Evolutionary conservation across 495 filamentous ascomycete species (phyloP), one percentile per base, ranked within the genome.

Genomic region (Ramalina intermedia): DNA sequence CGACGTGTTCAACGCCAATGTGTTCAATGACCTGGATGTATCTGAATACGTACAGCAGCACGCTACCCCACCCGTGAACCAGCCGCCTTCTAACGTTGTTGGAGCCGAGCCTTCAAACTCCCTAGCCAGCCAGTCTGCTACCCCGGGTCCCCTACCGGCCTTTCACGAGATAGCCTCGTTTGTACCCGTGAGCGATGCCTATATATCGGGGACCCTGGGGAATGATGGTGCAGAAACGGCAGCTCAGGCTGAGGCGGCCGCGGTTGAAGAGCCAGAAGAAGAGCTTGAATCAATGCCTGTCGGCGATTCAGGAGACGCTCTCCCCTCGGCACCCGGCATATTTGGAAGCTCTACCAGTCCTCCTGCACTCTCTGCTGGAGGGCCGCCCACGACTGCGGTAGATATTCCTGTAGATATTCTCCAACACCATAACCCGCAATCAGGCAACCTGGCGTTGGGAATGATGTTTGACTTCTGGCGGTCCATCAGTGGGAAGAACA

Each of bases 401-500:
- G 5, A 12, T 6, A 13, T 43, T 27, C n/a, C 21, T 24, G 41
- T 44, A n/a, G 21, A 20, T 8, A 41, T 18, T 7, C 39, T 17
- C 6, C 39, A 17, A 3, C 21, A 41, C 21, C 5, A 41, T 9
- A 41, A 18, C 6, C 39, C 21, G 6, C 21, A 18, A 23, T 11
- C 39, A 9, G 8, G 16, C 9, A 47, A 16, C 18, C 44, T 23
- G 26, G 20, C 44, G n/a, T 16, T 47, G 29, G 18, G 18, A 35
- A 18, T 9, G 13, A 47, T 35, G 37, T 37, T 48, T 26, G 16
- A 24, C 6, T 46, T 43, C 18, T 55, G 53, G 53, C 46, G 50
- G 17, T 37, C 42, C 17, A 47, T 47, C 37, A 26, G 53, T 43
- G 26, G 24, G 46, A 49, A 47, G 52, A 47, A 53, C 46, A 51